Evolutionary conservation across 345 rosid genomes (phyloP).

Genomic region (Crucihimalaya himalaica): DNA sequence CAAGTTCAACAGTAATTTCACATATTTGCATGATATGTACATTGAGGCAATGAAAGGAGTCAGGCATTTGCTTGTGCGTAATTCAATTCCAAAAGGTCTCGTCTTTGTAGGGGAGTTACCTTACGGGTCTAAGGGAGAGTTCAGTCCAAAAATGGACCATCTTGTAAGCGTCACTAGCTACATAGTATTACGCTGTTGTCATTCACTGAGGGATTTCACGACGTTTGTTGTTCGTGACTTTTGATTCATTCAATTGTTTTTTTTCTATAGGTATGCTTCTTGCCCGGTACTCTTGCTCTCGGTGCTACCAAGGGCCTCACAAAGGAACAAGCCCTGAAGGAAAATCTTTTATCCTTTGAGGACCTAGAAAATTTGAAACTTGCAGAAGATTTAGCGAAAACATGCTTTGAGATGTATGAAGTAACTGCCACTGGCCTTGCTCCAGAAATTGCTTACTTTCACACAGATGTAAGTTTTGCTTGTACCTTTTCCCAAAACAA

Average conservation of each 20-base stretch:
- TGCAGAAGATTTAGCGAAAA: conserved; percentile 85
- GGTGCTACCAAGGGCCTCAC: conserved; percentile 94
- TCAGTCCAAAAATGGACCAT: conserved; percentile 99
- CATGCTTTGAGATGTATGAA: conserved; percentile 94
- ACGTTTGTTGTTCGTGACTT: conserved; percentile 5
- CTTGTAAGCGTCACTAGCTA: conserved; percentile 61
- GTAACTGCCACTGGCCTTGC: conserved; percentile 97
- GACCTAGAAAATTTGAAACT: conserved; percentile 93
- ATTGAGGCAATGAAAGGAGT: conserved; percentile 96
- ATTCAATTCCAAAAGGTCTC: conserved; percentile 78
- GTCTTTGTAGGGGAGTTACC: conserved; percentile 97
- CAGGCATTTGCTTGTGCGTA: conserved; percentile 76
- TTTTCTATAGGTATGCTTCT: conserved; percentile 76
- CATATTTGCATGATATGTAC: conserved; percentile 86
- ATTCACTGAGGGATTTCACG: background rate
- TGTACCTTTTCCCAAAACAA: background rate
- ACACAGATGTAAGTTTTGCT: conserved; percentile 62
- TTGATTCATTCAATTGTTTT: background rate
- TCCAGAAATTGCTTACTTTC: conserved; percentile 97
- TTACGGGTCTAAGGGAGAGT: conserved; percentile 65
- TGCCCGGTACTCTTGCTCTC: conserved; percentile 95
- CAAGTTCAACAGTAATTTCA: conserved; percentile 46
- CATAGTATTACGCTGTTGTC: background rate
- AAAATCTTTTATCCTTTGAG: conserved; percentile 80
- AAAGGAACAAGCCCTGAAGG: conserved; percentile 72